Evolutionary conservation across 2,329 filamentous ascomycete genomes (phyloP).

Genomic region (Venturia pyrina): DNA sequence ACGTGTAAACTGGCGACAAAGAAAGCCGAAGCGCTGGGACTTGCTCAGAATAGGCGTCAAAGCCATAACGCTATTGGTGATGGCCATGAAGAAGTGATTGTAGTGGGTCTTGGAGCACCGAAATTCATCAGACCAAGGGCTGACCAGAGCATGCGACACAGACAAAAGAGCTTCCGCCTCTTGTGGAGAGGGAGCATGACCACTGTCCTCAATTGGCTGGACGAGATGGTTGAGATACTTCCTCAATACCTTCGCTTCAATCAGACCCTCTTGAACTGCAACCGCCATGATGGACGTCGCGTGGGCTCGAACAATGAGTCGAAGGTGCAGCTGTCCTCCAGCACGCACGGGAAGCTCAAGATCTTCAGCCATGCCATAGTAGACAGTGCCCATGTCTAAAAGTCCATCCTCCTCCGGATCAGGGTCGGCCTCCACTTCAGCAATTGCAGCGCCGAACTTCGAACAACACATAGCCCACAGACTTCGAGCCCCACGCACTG

Average conservation of each 20-base stretch:
- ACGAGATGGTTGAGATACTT: neutral
- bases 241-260: neutral
- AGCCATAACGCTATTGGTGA: neutral
- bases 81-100: neutral
- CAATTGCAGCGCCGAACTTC: neutral
- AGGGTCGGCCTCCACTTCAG: neutral
- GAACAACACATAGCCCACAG: neutral
- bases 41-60: neutral
- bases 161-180: conserved; percentile 1
- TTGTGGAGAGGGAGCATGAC: neutral
- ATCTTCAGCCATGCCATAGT: conserved; percentile 1
- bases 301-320: conserved; percentile 1
- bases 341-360: neutral
- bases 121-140: neutral
- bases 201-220: neutral
- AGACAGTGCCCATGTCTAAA: neutral
- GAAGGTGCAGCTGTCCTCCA: neutral
- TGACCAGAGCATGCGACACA: neutral
- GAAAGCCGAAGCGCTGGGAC: neutral
- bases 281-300: neutral
- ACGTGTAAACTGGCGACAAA: neutral
- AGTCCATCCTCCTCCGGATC: neutral
- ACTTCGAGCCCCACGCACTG: neutral
- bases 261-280: conserved; percentile 7
- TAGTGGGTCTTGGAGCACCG: neutral